phyloP scores from a whole-genome alignment of 495 filamentous ascomycete species.

The Hapsidospora chrysogenum region DNA sequence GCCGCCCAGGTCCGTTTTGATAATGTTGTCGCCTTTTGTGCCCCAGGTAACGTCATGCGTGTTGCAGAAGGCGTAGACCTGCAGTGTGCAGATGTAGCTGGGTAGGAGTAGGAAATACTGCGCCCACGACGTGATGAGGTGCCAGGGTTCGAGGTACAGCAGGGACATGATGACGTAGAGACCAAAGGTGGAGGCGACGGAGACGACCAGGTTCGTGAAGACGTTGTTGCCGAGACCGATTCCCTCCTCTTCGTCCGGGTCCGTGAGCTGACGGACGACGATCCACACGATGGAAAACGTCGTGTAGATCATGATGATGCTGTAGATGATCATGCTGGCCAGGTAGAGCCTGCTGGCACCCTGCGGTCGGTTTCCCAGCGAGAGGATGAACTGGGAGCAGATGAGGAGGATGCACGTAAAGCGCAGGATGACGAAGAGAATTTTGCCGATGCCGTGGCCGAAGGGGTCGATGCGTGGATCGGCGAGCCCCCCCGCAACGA shows the following conservation, averaged over 20 bases:
- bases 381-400: conserved; percentile 89
- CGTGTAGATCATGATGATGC: conserved; percentile 91
- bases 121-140: conserved; percentile 88
- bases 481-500: conserved; percentile 86
- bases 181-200: conserved; percentile 74
- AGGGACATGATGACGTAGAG: conserved; percentile 94
- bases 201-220: conserved; percentile 89
- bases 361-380: conserved; percentile 96
- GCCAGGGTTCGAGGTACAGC: conserved; percentile 95
- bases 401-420: conserved; percentile 79
- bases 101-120: conserved; percentile 92
- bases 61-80: conserved; percentile 99
- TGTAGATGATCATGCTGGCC: conserved; percentile 69
- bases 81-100: conserved; percentile 87
- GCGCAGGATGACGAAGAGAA: conserved; percentile 73
- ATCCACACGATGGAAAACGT: conserved; percentile 78
- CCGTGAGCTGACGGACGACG: conserved; percentile 53
- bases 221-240: conserved; percentile 57
- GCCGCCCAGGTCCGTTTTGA: conserved; percentile 77
- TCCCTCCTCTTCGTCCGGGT: conserved; percentile 24
- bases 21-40: conserved; percentile 94
- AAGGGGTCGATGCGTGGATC: conserved; percentile 77
- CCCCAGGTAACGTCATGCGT: conserved; percentile 99
- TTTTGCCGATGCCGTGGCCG: conserved; percentile 62
- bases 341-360: conserved; percentile 89